Evolutionary conservation across 2,329 filamentous ascomycete species (phyloP).

Genomic region (Alternaria novae-zelandiae): DNA sequence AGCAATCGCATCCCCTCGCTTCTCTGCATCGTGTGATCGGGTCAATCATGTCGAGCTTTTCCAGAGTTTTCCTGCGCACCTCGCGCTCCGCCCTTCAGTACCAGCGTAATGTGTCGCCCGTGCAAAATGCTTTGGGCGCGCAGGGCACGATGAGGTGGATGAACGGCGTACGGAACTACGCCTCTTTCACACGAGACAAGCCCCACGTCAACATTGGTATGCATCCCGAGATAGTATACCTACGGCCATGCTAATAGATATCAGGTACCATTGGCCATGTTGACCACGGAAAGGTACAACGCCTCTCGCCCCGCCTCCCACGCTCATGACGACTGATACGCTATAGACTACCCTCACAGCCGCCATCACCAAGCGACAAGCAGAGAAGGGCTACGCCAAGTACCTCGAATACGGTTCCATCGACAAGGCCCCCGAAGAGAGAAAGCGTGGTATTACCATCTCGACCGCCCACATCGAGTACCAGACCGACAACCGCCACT

Average conservation of each 20-base stretch:
- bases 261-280: slow-evolving; percentile 96
- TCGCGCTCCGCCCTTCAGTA: slow-evolving; percentile 76
- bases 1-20: slow-evolving; percentile 32
- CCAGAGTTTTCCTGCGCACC: slow-evolving; percentile 83
- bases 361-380: slow-evolving; percentile 97
- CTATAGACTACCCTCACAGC: slow-evolving; percentile 92
- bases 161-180: slow-evolving; percentile 68
- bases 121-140: slow-evolving; percentile 72
- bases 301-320: slow-evolving; percentile 16
- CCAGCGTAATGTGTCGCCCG: slow-evolving; percentile 71
- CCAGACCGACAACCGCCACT: slow-evolving; percentile 90
- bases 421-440: slow-evolving; percentile 98
- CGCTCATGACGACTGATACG: slow-evolving; percentile 18
- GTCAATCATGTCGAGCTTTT: slow-evolving; percentile 74
- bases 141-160: slow-evolving; percentile 69
- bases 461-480: slow-evolving; percentile 99
- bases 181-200: slow-evolving; percentile 84
- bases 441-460: slow-evolving; percentile 99
- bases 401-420: slow-evolving; percentile 98
- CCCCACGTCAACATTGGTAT: slow-evolving; percentile 97
- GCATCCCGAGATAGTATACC: slow-evolving; percentile 20
- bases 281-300: slow-evolving; percentile 92
- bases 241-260: slow-evolving; percentile 14
- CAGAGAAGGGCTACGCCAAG: slow-evolving; percentile 89
- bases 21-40: slow-evolving; percentile 7